phyloP scores from a whole-genome alignment of 2,329 filamentous ascomycete genomes.

The Pseudogymnoascus sp. region DNA sequence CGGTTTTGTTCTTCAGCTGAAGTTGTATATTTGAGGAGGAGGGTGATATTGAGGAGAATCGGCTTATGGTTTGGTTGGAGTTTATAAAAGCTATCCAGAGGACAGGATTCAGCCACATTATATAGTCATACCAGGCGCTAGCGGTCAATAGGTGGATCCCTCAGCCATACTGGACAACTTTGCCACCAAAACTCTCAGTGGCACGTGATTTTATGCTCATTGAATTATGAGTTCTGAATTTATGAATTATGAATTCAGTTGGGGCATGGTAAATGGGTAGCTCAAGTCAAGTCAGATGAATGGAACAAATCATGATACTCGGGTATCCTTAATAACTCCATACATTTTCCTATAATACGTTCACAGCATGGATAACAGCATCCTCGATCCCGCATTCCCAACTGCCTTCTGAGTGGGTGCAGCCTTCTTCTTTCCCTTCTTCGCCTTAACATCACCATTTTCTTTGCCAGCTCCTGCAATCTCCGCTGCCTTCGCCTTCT shows the following conservation, averaged over 20 bases:
- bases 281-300: background rate
- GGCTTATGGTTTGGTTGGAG: background rate
- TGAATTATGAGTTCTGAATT: background rate
- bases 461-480: conserved; percentile 38
- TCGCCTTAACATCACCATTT: conserved; percentile 27
- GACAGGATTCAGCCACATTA: conserved; percentile 3
- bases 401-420: conserved; percentile 32
- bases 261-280: background rate
- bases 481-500: conserved; percentile 38
- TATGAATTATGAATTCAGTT: background rate
- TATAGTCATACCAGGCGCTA: background rate
- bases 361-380: conserved; percentile 50
- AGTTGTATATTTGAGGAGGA: background rate
- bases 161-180: background rate
- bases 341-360: conserved; percentile 11
- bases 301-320: background rate
- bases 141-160: background rate
- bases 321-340: conserved; percentile 8
- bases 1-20: background rate
- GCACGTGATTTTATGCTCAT: background rate
- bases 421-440: conserved; percentile 38
- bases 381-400: conserved; percentile 53
- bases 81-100: background rate
- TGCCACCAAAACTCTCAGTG: background rate
- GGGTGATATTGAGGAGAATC: background rate